These are phyloP conservation scores for Entophlyctis helioformis DNA, from an alignment of 192 early-diverging fungal species.

Conservation along the genomic window DNA sequence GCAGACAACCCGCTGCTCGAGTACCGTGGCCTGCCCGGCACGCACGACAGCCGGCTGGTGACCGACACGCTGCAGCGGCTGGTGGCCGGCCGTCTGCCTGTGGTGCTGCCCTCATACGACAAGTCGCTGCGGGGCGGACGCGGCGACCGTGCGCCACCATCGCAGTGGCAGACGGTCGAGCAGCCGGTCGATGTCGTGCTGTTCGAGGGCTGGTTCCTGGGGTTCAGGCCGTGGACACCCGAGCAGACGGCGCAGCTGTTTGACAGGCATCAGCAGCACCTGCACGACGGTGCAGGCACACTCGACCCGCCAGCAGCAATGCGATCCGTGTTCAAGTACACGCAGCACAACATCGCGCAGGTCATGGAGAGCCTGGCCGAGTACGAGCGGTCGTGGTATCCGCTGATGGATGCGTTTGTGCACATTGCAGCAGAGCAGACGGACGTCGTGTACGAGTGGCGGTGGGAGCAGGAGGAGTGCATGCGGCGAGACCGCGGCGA, in stretches of 20 bases:
- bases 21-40: slow-evolving; percentile 78
- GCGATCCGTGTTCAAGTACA: slow-evolving; percentile 32
- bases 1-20: slow-evolving; percentile 62
- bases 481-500: slow-evolving; percentile 4
- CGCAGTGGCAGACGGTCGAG: slow-evolving; percentile 42
- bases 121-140: slow-evolving; percentile 64
- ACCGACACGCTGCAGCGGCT: slow-evolving; percentile 34
- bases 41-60: slow-evolving; percentile 70
- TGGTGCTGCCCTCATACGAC: slow-evolving; percentile 65
- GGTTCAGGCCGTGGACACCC: no score
- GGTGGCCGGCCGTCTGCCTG: slow-evolving; percentile 10
- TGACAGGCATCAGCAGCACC: no score
- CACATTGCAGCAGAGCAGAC: no score
- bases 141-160: slow-evolving; percentile 59
- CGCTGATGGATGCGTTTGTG: no score
- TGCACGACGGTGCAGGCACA: no score
- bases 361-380: no score
- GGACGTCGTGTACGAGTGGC: no score
- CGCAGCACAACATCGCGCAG: no score
- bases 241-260: no score
- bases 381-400: no score
- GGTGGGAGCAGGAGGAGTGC: no score
- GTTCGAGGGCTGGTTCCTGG: slow-evolving; percentile 89
- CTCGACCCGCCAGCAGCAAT: no score
- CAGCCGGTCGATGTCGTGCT: slow-evolving; percentile 66